Conservation (phyloP, 2,329 filamentous ascomycete species). For the Dothistroma pini region DNA sequence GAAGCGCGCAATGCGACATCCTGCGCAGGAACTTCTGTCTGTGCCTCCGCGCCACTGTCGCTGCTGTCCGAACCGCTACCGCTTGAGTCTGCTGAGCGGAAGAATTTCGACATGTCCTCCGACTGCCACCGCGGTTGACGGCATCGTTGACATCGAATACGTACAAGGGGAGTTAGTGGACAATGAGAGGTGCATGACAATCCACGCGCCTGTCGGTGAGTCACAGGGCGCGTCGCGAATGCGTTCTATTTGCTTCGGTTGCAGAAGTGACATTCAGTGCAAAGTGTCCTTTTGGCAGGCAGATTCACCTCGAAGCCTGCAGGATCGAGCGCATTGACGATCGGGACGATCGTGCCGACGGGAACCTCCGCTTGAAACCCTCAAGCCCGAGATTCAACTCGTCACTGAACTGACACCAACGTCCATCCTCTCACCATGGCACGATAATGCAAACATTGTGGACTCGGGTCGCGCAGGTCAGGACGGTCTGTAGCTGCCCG, state of each 20-base stretch:
- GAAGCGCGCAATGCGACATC: neutral
- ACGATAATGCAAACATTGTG: constrained; percentile 62
- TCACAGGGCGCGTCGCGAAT: neutral
- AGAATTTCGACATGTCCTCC: neutral
- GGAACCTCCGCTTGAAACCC: too few relatives aligned
- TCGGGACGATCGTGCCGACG: neutral
- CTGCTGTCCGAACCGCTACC: neutral
- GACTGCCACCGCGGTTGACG: neutral
- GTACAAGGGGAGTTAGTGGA: neutral
- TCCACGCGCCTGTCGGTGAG: neutral
- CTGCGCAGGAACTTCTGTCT: neutral
- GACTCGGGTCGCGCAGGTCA: constrained; percentile 63
- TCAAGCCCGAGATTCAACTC: too few relatives aligned
- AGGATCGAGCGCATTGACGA: neutral
- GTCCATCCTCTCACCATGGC: neutral
- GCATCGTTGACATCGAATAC: neutral
- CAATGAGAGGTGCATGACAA: neutral
- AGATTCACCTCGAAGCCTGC: neutral
- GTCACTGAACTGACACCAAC: too few relatives aligned
- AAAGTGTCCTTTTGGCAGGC: neutral
- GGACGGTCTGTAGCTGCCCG: constrained; percentile 59
- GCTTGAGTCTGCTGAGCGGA: constrained; percentile 1
- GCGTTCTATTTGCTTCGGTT: neutral
- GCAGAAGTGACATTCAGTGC: neutral
- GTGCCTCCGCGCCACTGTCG: neutral